Base-by-base conservation (phyloP, 441 rosid species). In the Populus trichocarpa region DNA sequence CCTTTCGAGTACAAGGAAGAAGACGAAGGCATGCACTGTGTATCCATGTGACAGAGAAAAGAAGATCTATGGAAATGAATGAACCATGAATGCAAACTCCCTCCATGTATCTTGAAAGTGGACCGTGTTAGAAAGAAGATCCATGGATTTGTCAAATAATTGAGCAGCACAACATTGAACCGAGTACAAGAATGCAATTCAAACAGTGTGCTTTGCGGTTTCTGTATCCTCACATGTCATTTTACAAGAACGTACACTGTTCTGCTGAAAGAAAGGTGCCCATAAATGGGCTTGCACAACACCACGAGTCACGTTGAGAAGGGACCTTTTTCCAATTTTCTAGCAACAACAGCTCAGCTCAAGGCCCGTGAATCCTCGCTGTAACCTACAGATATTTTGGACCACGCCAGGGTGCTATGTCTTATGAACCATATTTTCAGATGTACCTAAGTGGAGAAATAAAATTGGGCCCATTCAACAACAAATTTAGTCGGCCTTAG, bases 81-180 rank as follows among this genome's bases (percentile, higher is more conserved):
- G 86, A 84, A 76, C 72, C 6, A 72, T 22, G 77, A 73, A 75
- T 73, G 63, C 57, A 71, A 76, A 71, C 26, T 69, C 26, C 40
- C 26, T 46, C 86, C 85, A 84, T 57, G 73, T 78, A 87, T 83
- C 76, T 84, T 71, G 85, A 84, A 82, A 81, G 77, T 77, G 79
- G 81, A 70, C 80, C 83, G 57, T n/a, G 42, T n/a, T 65, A 14
- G 67, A 71, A 67, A 12, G 32, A 30, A 30, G 32, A 30, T 30
- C 32, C 32, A 30, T 30, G 32, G 32, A 30, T 30, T 30, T 11
- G 57, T 25, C 25, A 25, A 25, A 25, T 25, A 25, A 25, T 1
- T 25, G 25, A 25, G 25, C 25, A 25, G 25, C 25, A 25, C 25
- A 25, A 25, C 25, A 25, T 25, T 25, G 25, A 25, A 25, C 25